Conservation (phyloP, 2,329 filamentous ascomycete species). For the Calonectria naviculata region DNA sequence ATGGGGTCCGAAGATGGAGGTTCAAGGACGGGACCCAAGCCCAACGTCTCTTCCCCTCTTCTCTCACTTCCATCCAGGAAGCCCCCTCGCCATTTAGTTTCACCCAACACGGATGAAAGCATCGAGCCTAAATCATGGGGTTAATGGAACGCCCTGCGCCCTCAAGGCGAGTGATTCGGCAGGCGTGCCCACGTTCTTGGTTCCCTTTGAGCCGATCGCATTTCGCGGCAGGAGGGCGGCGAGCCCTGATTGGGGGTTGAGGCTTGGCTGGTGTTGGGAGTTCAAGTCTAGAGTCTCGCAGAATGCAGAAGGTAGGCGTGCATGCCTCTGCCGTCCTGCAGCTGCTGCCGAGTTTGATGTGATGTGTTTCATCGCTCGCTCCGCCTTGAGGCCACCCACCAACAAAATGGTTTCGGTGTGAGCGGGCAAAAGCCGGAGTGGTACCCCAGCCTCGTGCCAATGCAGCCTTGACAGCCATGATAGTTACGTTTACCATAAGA, state of each 20-base stretch:
- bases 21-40: neutral
- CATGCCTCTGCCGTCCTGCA: conserved; percentile 3
- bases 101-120: neutral
- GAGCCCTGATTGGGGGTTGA: neutral
- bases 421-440: neutral
- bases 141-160: neutral
- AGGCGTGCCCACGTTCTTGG: neutral
- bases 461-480: neutral
- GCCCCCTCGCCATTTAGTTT: neutral
- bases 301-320: neutral
- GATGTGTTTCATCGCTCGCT: conserved; percentile 10
- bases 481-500: neutral
- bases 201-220: conserved; percentile 13
- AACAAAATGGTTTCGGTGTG: neutral
- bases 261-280: neutral
- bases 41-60: neutral
- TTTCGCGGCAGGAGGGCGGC: neutral
- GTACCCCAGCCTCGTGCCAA: conserved; percentile 11
- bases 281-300: conserved; percentile 6
- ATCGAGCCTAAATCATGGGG: neutral
- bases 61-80: neutral
- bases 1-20: neutral
- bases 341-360: neutral
- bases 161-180: neutral
- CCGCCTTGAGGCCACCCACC: conserved; percentile 3